phyloP scores from a whole-genome alignment of 495 filamentous ascomycete genomes.

The Aspergillus ostianus region DNA sequence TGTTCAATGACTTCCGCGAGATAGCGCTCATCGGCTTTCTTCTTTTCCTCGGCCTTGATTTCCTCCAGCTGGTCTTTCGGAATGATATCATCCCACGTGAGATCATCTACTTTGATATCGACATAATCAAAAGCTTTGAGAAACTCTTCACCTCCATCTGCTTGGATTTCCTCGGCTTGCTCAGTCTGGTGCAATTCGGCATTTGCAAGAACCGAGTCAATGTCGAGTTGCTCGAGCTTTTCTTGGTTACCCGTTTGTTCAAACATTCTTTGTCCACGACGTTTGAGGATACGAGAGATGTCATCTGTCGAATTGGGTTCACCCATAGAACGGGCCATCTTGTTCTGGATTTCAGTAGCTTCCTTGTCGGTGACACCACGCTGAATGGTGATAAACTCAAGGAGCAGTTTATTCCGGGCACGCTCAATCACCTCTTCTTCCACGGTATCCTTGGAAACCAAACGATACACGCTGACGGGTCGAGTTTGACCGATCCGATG shows the following conservation, averaged over 20 bases:
- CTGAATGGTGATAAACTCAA: constrained; percentile 98
- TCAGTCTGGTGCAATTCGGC: constrained; percentile 95
- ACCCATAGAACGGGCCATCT: constrained; percentile 55
- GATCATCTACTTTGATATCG: constrained; percentile 88
- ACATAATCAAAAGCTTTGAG: constrained; percentile 84
- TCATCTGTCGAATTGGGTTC: constrained; percentile 87
- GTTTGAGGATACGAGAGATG: constrained; percentile 89
- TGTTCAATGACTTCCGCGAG: constrained; percentile 80
- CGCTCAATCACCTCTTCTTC: constrained; percentile 97
- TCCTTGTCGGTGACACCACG: constrained; percentile 91
- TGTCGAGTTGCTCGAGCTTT: constrained; percentile 96
- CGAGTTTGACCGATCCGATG: constrained; percentile 96
- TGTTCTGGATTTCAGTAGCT: constrained; percentile 67
- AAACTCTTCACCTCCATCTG: constrained; percentile 90
- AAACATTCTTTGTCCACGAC: constrained; percentile 94
- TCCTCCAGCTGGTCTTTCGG: constrained; percentile 85
- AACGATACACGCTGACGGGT: constrained; percentile 89
- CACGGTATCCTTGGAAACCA: constrained; percentile 96
- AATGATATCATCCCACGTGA: constrained; percentile 98
- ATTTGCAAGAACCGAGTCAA: constrained; percentile 92
- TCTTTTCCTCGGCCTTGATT: constrained; percentile 85
- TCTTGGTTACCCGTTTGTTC: constrained; percentile 93
- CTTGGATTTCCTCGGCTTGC: constrained; percentile 83
- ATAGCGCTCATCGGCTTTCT: constrained; percentile 77
- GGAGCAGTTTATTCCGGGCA: constrained; percentile 93